Evolutionary conservation across 2,329 filamentous ascomycete species (phyloP), one percentile per base, ranked within the genome.

Genomic region (Cercospora janseana): DNA sequence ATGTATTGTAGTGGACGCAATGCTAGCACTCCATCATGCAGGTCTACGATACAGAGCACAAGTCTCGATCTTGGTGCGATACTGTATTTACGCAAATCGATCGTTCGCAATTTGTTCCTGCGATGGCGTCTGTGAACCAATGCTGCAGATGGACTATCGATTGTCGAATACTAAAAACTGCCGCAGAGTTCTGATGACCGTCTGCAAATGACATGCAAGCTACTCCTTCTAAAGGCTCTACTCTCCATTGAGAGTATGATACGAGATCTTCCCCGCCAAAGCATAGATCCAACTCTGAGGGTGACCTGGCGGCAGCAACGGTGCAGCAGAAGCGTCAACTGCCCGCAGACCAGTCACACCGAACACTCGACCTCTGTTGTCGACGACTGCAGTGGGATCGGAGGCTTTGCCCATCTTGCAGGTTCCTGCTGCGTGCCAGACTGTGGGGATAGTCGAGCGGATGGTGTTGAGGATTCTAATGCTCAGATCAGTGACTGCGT

Each of bases 351-450:
- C 51, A 0, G 47, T 41, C 4, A 60, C 58, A 6, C 59, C 59
- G 21, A 50, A 53, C 1, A 60, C 59, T 32, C 49, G 23, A 1
- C 45, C 54, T 23, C 52, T 42, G 2, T 24, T 67, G 53, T 81
- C 76, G 0, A 83, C 67, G 0, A 82, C 79, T 4, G 77, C 75
- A 41, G 66, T 70, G 0, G 67, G 62, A 46, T 81, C 73, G 15
- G 70, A 69, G 2, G 40, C 24, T 15, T 24, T 24, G 40, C 40
- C 40, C 40, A 43, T 81, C 20, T 76, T 76, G 58, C 75, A 79
- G 0, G 79, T 81, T 2, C 78, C 79, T 0, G 72, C 71, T 1
- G 79, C 46, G 23, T 49, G 46, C 52, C 52, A 54, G 15, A 47
- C 40, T 1, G 43, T 43, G 21, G 28, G 13, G 24, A 49, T n/a